These are phyloP conservation scores for Macrocystidia cucumis DNA, from an alignment of 1,284 basidiomycete genomes.

Conservation along the genomic window DNA sequence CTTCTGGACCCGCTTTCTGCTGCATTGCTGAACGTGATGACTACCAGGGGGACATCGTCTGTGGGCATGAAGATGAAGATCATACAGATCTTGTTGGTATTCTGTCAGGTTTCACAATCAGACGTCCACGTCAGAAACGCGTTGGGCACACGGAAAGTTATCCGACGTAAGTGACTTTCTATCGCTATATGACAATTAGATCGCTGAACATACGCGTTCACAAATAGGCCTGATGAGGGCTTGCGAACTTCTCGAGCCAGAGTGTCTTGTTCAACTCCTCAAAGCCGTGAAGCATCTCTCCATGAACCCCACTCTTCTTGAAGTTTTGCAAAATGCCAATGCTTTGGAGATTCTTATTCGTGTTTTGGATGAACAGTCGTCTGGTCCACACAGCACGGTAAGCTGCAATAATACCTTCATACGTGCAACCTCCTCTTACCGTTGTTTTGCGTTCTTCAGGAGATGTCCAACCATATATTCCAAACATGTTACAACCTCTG, in stretches of 20 bases:
- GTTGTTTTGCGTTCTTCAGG: conserved; percentile 39
- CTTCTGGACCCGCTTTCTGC: conserved; percentile 89
- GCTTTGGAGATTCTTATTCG: conserved; percentile 86
- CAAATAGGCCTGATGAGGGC: conserved; percentile 82
- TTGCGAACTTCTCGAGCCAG: conserved; percentile 76
- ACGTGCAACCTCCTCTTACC: conserved; percentile 3
- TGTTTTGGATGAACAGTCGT: conserved; percentile 76
- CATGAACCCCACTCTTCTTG: conserved; percentile 84
- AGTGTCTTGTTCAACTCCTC: conserved; percentile 82
- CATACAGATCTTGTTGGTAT: conserved; percentile 85
- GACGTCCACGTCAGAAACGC: conserved; percentile 91
- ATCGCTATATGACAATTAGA: background rate
- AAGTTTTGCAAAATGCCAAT: conserved; percentile 94
- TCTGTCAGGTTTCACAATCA: conserved; percentile 92
- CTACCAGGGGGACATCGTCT: conserved; percentile 58
- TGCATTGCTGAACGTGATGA: conserved; percentile 84
- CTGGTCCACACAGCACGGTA: conserved; percentile 78
- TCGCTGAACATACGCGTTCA: conserved; percentile 7
- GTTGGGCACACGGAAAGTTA: conserved; percentile 82
- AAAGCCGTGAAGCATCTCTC: conserved; percentile 96
- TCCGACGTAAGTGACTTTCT: conserved; percentile 61
- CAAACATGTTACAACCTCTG: conserved; percentile 95
- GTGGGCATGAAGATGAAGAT: conserved; percentile 83
- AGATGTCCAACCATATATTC: conserved; percentile 91
- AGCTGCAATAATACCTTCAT: conserved; percentile 19